A percentile compares a stretch with the other conserved stretches of the same genome.
These are phyloP conservation scores for Cladosporium sphaerospermum DNA, from an alignment of 2,329 filamentous ascomycete species.

Conservation along the genomic window DNA sequence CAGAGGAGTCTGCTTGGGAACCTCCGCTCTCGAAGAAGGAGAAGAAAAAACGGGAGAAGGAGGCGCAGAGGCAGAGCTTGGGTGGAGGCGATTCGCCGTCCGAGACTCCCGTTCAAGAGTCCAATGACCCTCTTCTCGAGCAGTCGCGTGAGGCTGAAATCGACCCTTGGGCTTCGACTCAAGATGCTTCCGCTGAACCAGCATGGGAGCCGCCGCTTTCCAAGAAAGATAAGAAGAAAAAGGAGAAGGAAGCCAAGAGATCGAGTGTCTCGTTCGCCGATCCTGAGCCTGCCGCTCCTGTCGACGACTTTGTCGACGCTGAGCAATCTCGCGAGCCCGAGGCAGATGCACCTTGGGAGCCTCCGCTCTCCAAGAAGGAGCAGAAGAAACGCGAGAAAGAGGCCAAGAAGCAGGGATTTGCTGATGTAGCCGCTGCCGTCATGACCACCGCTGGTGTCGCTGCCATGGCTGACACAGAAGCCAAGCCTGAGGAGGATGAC, in stretches of 20 bases:
- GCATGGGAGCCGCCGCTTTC: constrained; percentile 30
- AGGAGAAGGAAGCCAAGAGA: constrained; percentile 37
- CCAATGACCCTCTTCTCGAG: neutral
- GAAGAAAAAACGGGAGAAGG: constrained; percentile 32
- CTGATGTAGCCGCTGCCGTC: constrained; percentile 24
- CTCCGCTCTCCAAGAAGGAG: constrained; percentile 16
- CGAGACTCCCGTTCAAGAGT: neutral
- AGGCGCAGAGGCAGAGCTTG: constrained; percentile 9
- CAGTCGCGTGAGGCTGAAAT: neutral
- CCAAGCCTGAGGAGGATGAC: constrained; percentile 17
- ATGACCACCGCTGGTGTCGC: constrained; percentile 24
- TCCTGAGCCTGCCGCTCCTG: neutral
- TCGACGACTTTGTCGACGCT: neutral
- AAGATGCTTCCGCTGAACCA: constrained; percentile 19
- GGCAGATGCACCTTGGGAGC: constrained; percentile 12
- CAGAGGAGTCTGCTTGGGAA: constrained; percentile 21
- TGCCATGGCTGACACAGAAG: constrained; percentile 19
- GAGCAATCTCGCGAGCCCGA: constrained; percentile 10
- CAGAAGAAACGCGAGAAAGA: constrained; percentile 18
- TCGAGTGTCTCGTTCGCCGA: constrained; percentile 10
- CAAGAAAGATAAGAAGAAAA: constrained; percentile 38
- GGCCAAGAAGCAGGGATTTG: constrained; percentile 18
- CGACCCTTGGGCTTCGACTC: neutral
- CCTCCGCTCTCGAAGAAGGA: constrained; percentile 29
- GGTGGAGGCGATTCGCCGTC: neutral